Percentiles rank a stretch among this genome's conserved stretches.
Conservation (phyloP, 2,329 filamentous ascomycete genomes). For the Cladophialophora exuberans region DNA sequence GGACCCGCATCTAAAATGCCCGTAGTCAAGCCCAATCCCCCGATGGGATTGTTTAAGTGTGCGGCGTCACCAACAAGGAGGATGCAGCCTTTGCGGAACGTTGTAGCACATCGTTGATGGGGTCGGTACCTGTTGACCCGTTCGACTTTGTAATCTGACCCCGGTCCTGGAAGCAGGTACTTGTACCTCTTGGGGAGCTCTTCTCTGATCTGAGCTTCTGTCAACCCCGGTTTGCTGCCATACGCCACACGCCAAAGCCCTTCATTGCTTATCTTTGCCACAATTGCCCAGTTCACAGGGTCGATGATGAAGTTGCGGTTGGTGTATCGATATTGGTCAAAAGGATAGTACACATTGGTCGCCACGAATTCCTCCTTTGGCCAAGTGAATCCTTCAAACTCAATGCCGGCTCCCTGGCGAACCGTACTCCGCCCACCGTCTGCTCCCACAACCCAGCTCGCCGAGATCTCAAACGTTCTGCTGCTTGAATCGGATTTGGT, state of each 20-base stretch:
- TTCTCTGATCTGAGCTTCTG: constrained; percentile 33
- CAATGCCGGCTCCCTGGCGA: not conserved
- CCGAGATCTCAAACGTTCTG: not conserved
- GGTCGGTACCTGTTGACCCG: constrained; percentile 12
- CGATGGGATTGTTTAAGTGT: constrained; percentile 52
- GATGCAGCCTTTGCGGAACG: constrained; percentile 7
- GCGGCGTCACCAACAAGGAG: constrained; percentile 22
- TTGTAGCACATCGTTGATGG: constrained; percentile 15
- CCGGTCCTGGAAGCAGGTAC: constrained; percentile 27
- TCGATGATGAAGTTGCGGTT: constrained; percentile 14
- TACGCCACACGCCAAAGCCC: constrained; percentile 47
- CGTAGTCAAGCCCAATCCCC: constrained; percentile 65
- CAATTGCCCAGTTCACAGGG: constrained; percentile 35
- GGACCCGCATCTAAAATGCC: constrained; percentile 66
- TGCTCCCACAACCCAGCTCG: constrained; percentile 7
- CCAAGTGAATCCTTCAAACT: constrained; percentile 15
- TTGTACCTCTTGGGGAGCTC: not conserved
- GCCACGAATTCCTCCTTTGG: constrained; percentile 17
- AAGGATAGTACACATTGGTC: constrained; percentile 16
- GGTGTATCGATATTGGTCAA: constrained; percentile 13
- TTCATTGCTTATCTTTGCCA: constrained; percentile 33
- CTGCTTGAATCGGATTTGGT: not conserved
- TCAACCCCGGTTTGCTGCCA: constrained; percentile 38
- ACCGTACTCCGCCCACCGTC: constrained; percentile 9
- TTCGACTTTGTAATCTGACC: constrained; percentile 25